Evolutionary conservation across 106 monocot genomes (phyloP).

Genomic region (Amphibolis antarctica): DNA sequence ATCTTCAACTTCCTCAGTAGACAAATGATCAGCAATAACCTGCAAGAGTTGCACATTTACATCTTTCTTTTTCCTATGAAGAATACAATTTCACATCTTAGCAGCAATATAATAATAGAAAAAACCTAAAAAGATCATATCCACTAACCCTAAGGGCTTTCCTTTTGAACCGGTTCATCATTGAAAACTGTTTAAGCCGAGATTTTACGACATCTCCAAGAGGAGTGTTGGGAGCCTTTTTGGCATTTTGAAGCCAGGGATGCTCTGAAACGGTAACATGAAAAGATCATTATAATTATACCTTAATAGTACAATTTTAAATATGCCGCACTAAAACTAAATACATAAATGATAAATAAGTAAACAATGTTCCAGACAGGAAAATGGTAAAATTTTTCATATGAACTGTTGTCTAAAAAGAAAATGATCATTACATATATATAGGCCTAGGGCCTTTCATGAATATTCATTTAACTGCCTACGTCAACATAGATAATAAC

Average conservation of each 20-base stretch:
- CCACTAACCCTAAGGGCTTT: conserved; percentile 79
- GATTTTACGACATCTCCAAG: conserved; percentile 98
- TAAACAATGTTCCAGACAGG: too few relatives aligned
- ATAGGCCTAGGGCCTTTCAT: too few relatives aligned
- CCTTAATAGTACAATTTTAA: background rate
- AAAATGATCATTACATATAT: too few relatives aligned
- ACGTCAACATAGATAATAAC: too few relatives aligned
- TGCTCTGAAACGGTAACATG: conserved; percentile 41
- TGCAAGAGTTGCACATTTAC: conserved; percentile 1
- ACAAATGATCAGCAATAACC: conserved; percentile 42
- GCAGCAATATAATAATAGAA: background rate
- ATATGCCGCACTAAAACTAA: background rate
- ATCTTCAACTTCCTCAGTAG: conserved; percentile 35
- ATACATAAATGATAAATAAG: background rate
- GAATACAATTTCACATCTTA: background rate
- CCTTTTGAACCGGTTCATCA: conserved; percentile 97
- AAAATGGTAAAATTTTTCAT: too few relatives aligned
- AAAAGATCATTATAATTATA: background rate
- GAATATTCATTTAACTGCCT: too few relatives aligned
- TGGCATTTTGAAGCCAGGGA: conserved; percentile 97
- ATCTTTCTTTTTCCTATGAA: background rate
- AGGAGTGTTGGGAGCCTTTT: conserved; percentile 93
- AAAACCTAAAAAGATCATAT: background rate
- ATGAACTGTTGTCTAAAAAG: too few relatives aligned
- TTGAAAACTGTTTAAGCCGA: conserved; percentile 92